Base-by-base conservation (phyloP, 306 rosid species). In the Pyrus betulifolia region DNA sequence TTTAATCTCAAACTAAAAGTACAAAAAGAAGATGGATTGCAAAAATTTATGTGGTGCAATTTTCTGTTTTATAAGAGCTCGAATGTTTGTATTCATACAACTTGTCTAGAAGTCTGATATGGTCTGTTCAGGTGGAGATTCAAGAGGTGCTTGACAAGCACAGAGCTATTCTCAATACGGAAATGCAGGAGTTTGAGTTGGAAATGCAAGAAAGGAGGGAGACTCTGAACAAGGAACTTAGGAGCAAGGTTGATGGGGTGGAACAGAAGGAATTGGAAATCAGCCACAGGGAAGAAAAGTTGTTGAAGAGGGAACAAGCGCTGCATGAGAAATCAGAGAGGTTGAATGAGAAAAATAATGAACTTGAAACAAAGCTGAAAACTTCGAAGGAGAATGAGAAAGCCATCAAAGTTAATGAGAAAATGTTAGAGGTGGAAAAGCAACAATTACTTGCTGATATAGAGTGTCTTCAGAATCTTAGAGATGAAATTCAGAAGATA, bases 281-380 rank as follows among this genome's bases (percentile, higher is more conserved):
- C 71, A 87, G 82, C 75, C 99, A 91, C 76, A 85, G 84, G 86
- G 89, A 83, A 83, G 89, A 84, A 44, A 92, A 85, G 84, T 84
- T 90, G 80, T 84, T 64, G 52, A 95, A 89, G 82, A 89, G 82
- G 86, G 97, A 92, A 72, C 85, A 88, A 25, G 87, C 84, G 10
- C 57, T 95, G 85, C 87, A 58, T 35, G 91, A 87, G 79, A 95
- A 86, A 83, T 84, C 93, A 72, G 91, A 88, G 82, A 92, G 96
- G 80, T 79, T 87, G 81, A 92, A 87, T 84, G 97, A 89, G 82
- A 96, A 89, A 77, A 84, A 76, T 80, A 87, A 86, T 70, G 92
- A 90, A 76, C 81, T 87, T 74, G 97, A 90, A 79, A 74, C 77
- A 9, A 89, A 83, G 74, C 70, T 76, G 52, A 92, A 87, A 70